These are phyloP conservation scores for Aspergillus oerlinghausenensis DNA, from an alignment of 2,329 filamentous ascomycete species.

Conservation along the genomic window DNA sequence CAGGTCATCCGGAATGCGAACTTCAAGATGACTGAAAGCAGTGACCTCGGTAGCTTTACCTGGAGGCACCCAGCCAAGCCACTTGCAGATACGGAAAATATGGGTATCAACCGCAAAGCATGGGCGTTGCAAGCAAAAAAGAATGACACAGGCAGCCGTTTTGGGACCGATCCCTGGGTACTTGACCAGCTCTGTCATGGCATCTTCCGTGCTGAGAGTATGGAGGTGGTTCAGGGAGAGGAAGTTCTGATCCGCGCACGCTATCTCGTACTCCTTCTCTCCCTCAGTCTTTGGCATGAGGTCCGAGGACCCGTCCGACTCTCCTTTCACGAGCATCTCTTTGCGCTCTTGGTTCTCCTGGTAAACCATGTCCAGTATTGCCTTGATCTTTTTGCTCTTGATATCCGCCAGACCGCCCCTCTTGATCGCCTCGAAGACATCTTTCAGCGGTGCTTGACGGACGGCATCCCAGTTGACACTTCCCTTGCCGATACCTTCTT, in stretches of 20 bases:
- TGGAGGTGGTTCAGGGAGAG: conserved; percentile 63
- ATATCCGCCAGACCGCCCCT: conserved; percentile 64
- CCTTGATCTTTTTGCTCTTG: conserved; percentile 70
- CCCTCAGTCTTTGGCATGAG: conserved; percentile 38
- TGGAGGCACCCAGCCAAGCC: conserved; percentile 58
- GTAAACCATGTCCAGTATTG: conserved; percentile 67
- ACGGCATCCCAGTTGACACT: conserved; percentile 74
- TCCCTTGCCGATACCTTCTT: conserved; percentile 61
- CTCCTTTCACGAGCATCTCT: conserved; percentile 45
- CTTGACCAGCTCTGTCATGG: conserved; percentile 53
- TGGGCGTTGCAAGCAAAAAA: conserved; percentile 61
- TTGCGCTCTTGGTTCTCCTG: conserved; percentile 60
- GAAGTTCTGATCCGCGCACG: conserved; percentile 53
- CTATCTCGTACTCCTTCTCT: conserved; percentile 55
- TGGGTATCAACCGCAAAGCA: conserved; percentile 64
- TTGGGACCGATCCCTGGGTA: conserved; percentile 64
- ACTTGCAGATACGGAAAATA: conserved; percentile 59
- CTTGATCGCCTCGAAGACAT: conserved; percentile 66
- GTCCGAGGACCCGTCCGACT: conserved; percentile 42
- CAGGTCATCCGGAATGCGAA: conserved; percentile 56
- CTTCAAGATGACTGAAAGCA: conserved; percentile 58
- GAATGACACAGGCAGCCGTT: conserved; percentile 59
- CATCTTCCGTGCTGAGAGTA: conserved; percentile 51
- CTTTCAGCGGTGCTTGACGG: conserved; percentile 52
- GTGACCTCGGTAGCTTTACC: conserved; percentile 42